Base-by-base conservation (phyloP, 148 eudicot genomes). In the Camellia japonica region DNA sequence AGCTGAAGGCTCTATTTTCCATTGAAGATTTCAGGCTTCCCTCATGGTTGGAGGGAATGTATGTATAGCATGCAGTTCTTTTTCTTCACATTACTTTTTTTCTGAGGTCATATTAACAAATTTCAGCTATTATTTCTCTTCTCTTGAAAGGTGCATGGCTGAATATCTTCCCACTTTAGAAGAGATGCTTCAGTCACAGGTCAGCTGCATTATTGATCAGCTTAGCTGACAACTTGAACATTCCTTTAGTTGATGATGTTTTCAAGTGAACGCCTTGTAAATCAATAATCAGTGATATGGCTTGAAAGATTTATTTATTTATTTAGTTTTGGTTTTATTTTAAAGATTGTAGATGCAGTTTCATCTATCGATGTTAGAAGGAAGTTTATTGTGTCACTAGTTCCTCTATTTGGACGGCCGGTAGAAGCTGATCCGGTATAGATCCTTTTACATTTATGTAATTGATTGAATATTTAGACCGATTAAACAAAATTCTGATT, bases 401-500 rank as follows among this genome's bases (percentile, higher is more conserved):
- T 91, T 75, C 74, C 90, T 78, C 72, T 73, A 51, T 90, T 93
- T 80, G 99, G 97, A 77, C 89, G 97, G 77, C 97, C 97, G 54
- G 67, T 95, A 77, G 99, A 95, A 89, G 97, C 99, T 86, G 99
- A 95, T 86, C 88, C 97, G 43, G 99, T 95, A 71, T 79, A 89
- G 47, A n/a, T 71, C 51, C 42, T 58, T 69, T 66, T 62, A 13
- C 18, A 52, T 72, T 38, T 30, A n/a, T 68, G 23, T 43, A 11
- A 44, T 10, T 61, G 14, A 66, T 69, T 12, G 43, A 76, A 66
- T 75, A 71, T 80, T 64, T 55, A 56, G 8, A 68, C 23, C 44
- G 52, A 59, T 69, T 67, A 73, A 7, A 55, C 52, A 51, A 68
- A 67, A 43, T 72, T 46, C 70, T 83, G 23, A 78, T 76, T 44